Percentiles rank a stretch among this genome's conserved stretches.
These are phyloP conservation scores for Fusarium veterinarium DNA, from an alignment of 2,329 filamentous ascomycete genomes.

Conservation along the genomic window DNA sequence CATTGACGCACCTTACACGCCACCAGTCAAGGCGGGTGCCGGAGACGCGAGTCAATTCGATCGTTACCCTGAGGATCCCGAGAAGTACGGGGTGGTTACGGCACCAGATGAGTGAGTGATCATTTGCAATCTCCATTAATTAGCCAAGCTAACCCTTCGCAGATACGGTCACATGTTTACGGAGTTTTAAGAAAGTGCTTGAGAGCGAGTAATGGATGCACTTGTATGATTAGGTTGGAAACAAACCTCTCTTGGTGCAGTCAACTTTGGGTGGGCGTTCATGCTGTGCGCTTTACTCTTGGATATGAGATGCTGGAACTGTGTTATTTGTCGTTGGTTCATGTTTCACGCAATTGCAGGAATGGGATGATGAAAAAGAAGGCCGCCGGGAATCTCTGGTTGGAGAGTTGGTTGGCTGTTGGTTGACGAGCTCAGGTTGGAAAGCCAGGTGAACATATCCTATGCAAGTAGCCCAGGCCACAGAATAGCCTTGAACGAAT, in stretches of 20 bases:
- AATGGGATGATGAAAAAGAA: conserved; percentile 14
- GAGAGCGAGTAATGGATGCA: conserved; percentile 22
- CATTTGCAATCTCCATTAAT: background rate
- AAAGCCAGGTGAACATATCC: conserved; percentile 11
- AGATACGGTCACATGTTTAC: conserved; percentile 81
- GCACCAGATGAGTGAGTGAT: conserved; percentile 84
- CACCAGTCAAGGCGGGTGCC: conserved; percentile 91
- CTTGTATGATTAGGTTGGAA: conserved; percentile 36
- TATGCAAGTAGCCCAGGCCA: conserved; percentile 28
- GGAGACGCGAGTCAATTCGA: conserved; percentile 98
- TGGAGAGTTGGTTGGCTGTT: conserved; percentile 4
- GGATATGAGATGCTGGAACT: background rate
- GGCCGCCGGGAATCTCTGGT: background rate
- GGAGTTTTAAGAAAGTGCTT: conserved; percentile 69
- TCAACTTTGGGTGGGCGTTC: conserved; percentile 11
- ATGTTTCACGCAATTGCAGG: conserved; percentile 3
- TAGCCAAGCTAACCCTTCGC: conserved; percentile 31
- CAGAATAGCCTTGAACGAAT: conserved; percentile 31
- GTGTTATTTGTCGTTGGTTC: background rate
- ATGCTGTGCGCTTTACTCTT: conserved; percentile 15
- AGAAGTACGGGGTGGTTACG: conserved; percentile 79
- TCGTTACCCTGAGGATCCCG: conserved; percentile 96
- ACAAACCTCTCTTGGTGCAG: conserved; percentile 17
- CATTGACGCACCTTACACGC: conserved; percentile 97
- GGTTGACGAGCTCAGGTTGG: conserved; percentile 6